Percentiles rank a stretch among this genome's conserved stretches.
These are phyloP conservation scores for Candida golubevii DNA, from an alignment of 805 yeast genomes.

Conservation along the genomic window DNA sequence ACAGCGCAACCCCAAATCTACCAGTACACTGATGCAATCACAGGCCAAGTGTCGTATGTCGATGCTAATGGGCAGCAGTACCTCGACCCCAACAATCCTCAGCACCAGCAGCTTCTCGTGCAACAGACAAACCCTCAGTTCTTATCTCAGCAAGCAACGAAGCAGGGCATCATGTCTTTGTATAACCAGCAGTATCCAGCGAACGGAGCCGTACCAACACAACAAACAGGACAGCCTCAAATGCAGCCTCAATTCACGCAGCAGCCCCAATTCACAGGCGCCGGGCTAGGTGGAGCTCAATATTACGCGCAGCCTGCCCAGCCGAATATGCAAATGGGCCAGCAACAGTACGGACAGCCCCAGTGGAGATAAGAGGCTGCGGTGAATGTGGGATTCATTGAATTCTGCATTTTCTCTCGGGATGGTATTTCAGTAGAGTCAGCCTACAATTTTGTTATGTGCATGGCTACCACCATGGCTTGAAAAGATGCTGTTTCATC, in stretches of 20 bases:
- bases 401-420: too few species aligned
- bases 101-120: constrained; percentile 33
- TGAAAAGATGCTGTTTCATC: too few species aligned
- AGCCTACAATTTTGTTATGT: too few species aligned
- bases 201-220: constrained; percentile 46
- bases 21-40: constrained; percentile 68
- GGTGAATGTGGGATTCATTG: too few species aligned
- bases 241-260: constrained; percentile 1
- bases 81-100: constrained; percentile 18
- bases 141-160: constrained; percentile 30
- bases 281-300: constrained; percentile 1
- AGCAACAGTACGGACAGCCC: constrained; percentile 5
- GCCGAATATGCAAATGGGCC: background rate
- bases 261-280: constrained; percentile 5
- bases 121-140: constrained; percentile 28
- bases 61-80: constrained; percentile 64
- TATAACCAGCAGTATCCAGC: constrained; percentile 42
- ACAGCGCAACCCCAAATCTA: constrained; percentile 42
- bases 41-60: constrained; percentile 63
- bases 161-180: constrained; percentile 30
- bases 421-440: too few species aligned
- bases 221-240: constrained; percentile 20
- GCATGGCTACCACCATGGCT: too few species aligned
- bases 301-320: background rate
- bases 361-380: background rate